Percentiles rank a stretch among this genome's conserved stretches.
Evolutionary conservation across 2,329 filamentous ascomycete species (phyloP).

Genomic region (Aspergillus novoparasiticus): DNA sequence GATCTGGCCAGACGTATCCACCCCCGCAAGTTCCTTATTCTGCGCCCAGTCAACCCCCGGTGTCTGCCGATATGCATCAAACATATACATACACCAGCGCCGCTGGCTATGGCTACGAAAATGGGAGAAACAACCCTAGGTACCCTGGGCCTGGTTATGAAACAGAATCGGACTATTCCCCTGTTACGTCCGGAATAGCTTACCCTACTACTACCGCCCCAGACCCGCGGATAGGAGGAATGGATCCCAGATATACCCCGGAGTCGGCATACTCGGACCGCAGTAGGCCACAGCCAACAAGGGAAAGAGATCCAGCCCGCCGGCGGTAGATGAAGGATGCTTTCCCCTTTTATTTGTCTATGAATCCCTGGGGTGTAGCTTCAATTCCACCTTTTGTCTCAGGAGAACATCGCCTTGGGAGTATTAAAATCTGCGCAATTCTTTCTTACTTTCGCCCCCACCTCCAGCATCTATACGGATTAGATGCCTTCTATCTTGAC

Average conservation of each 20-base stretch:
- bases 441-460: constrained; percentile 10
- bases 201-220: constrained; percentile 45
- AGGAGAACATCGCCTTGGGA: constrained; percentile 11
- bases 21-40: constrained; percentile 36
- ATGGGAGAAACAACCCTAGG: constrained; percentile 42
- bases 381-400: constrained; percentile 13
- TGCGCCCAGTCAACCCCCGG: constrained; percentile 39
- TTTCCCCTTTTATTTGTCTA: constrained; percentile 12
- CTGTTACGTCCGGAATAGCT: constrained; percentile 42
- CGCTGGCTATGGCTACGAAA: constrained; percentile 40
- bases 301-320: constrained; percentile 41
- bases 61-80: constrained; percentile 42
- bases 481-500: constrained; percentile 11
- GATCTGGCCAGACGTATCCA: constrained; percentile 38
- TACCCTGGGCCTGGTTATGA: constrained; percentile 47
- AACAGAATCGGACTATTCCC: constrained; percentile 44
- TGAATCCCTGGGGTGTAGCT: constrained; percentile 13
- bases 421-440: constrained; percentile 14
- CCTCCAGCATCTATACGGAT: constrained; percentile 16
- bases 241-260: constrained; percentile 47
- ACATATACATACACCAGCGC: constrained; percentile 41
- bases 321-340: constrained; percentile 35
- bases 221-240: constrained; percentile 45
- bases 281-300: constrained; percentile 43
- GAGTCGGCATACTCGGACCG: constrained; percentile 40